Evolutionary conservation across 257 asterid species (phyloP), one percentile per base, ranked within the genome.

Genomic region (Nicotiana obtusifolia): DNA sequence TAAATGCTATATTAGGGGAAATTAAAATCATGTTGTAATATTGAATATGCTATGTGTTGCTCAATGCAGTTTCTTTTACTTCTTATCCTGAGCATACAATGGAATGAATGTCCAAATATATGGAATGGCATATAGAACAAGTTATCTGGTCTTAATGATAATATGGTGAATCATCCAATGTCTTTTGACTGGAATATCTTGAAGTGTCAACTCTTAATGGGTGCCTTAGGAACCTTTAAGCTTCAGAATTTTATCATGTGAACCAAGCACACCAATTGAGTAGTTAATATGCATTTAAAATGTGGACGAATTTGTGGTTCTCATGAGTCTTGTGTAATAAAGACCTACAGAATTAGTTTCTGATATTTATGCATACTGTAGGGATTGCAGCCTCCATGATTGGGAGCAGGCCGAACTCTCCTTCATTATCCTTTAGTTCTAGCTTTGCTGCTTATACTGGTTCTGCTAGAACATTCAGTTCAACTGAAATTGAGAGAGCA

Each of bases 391-490:
- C 87, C 80, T 91, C 95, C 68, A 82, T 82, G 81, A 81, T 71
- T 53, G 95, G 91, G 69, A 91, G 97, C 87, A 89, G 91, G 66
- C 90, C 87, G 67, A 88, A 89, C 86, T 95, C 98, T 71, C 87
- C 93, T 85, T 82, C 95, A 1, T 82, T 92, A 84, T 95, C 99
- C 82, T 82, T 92, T 64, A 91, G 89, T 73, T 95, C 97, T 35
- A 94, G 99, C 90, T 88, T 94, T 30, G 93, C 92, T 17, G 90
- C 91, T 28, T 95, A 89, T 84, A 87, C 93, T 13, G 97, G 97
- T 73, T 90, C 99, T 11, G 92, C 97, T 44, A 94, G 84, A 89
- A 91, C 97, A 41, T 92, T 91, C 84, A 86, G 89, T 84, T 86
- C 90, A 33, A 76, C 76, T 47, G 99, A 94, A 41, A 88, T 96